Percentiles rank a stretch among this genome's conserved stretches.
Evolutionary conservation across 768 basidiomycete genomes (phyloP).

Genomic region (Boletus sp.): DNA sequence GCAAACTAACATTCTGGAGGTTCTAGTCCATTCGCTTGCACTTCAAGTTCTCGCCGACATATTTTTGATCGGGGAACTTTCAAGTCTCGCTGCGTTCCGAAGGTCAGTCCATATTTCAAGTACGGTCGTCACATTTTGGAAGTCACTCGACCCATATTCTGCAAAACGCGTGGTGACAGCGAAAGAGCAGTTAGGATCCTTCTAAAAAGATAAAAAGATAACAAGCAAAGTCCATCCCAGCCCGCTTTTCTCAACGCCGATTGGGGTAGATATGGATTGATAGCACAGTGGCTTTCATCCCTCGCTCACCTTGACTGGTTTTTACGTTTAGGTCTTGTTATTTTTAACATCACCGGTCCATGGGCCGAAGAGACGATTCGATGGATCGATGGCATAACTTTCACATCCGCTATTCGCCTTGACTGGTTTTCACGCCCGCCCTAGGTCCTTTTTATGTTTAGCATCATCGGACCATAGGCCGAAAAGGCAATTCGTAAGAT

Average conservation of each 20-base stretch:
- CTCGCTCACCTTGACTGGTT: not conserved
- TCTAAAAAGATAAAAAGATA: not conserved
- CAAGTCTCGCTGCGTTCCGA: too few relatives aligned
- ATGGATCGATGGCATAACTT: not conserved
- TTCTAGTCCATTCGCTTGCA: too few relatives aligned
- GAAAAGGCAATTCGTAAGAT: conserved; percentile 1
- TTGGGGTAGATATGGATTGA: not conserved
- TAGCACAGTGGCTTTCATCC: not conserved
- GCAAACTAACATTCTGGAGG: too few relatives aligned
- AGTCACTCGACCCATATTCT: too few relatives aligned
- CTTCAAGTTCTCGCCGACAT: too few relatives aligned
- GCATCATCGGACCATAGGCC: not conserved
- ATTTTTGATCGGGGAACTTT: too few relatives aligned
- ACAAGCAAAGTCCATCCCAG: not conserved
- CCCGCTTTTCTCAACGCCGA: not conserved
- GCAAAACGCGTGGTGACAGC: not conserved
- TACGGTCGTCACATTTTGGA: too few relatives aligned
- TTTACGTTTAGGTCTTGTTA: not conserved
- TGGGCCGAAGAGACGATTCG: not conserved
- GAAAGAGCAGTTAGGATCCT: not conserved
- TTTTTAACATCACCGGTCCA: not conserved
- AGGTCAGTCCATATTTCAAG: too few relatives aligned
- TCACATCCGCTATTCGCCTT: not conserved
- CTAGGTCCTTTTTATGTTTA: not conserved
- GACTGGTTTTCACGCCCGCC: not conserved